A percentile compares a stretch with the other conserved stretches of the same genome.
phyloP scores from a whole-genome alignment of 768 basidiomycete species.

The Mycena alexandri region DNA sequence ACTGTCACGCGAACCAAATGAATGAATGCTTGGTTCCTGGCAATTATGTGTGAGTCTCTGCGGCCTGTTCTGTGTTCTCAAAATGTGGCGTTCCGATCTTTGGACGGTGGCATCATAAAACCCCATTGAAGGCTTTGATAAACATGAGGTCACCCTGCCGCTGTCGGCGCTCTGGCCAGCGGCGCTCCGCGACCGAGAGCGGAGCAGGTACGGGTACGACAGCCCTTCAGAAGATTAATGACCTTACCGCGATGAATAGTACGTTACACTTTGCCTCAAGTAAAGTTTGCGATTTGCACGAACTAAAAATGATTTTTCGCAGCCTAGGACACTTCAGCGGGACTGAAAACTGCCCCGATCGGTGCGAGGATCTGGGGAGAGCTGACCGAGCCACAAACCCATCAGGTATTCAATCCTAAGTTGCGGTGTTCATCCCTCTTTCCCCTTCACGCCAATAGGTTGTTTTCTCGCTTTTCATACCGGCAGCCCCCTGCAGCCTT shows the following conservation, averaged over 20 bases:
- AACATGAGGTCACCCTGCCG: slow-evolving; percentile 1
- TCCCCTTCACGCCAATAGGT: no score
- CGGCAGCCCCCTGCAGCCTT: no score
- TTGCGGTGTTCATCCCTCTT: background rate
- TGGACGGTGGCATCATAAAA: slow-evolving; percentile 16
- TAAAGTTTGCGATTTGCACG: background rate
- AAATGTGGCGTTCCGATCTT: background rate
- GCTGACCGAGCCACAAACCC: slow-evolving; percentile 11
- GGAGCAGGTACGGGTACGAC: no score
- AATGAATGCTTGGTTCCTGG: slow-evolving; percentile 3
- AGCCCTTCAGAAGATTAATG: no score
- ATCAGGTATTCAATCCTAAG: background rate
- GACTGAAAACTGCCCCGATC: slow-evolving; percentile 1
- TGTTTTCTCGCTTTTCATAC: no score
- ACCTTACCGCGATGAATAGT: no score
- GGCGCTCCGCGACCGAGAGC: slow-evolving; percentile 15
- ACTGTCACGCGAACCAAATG: background rate
- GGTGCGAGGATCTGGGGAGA: background rate
- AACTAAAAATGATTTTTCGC: background rate
- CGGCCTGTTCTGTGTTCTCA: background rate
- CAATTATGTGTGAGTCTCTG: background rate
- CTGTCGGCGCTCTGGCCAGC: slow-evolving; percentile 2
- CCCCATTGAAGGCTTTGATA: slow-evolving; percentile 3
- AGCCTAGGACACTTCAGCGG: background rate
- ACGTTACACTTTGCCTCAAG: no score